Base-by-base conservation (phyloP, 139 green algal species). In the Chlamydomonas incerta region DNA sequence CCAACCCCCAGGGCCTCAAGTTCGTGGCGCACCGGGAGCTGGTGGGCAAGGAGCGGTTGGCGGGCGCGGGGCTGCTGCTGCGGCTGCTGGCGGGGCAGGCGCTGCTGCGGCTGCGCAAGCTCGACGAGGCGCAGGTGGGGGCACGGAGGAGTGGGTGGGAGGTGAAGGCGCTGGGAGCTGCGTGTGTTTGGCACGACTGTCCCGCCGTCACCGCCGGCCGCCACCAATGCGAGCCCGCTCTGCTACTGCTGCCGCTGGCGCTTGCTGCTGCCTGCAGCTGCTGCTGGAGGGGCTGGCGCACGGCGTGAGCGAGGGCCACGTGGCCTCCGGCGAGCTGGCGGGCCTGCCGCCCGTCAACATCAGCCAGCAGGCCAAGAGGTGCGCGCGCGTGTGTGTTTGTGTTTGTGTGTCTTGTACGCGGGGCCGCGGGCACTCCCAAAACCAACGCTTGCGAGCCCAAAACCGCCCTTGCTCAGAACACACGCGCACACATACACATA, bases 241-340 rank as follows among this genome's bases (percentile, higher is more conserved):
- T n/a, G n/a, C n/a, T n/a, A n/a, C n/a, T n/a, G n/a, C n/a, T n/a
- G n/a, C n/a, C n/a, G n/a, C n/a, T n/a, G n/a, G n/a, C n/a, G n/a
- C n/a, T n/a, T n/a, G n/a, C n/a, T n/a, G n/a, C n/a, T n/a, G n/a
- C 58, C 58, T 17, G 52, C 75, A 89, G 76, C 46, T 74, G 47
- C 62, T 90, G 70, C 63, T 90, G 50, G 79, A 73, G 72, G 68
- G 63, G 4, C 83, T 94, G 62, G 85, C 89, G 23, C 47, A 88
- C 24, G 94, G 93, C 83, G 93, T 95, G 63, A 95, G 89, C 46
- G 95, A 97, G 85, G 95, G 95, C 26, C 93, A 95, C 67, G 83
- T 90, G 14, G 91, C 89, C 0, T 96, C 96, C 87, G 90, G 88
- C 18, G 89, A 91, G 73, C 84, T 96, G 86, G 91, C 91, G 17